Conservation (phyloP, 139 green algal species). For the Chlamydomonas schloesseri region DNA sequence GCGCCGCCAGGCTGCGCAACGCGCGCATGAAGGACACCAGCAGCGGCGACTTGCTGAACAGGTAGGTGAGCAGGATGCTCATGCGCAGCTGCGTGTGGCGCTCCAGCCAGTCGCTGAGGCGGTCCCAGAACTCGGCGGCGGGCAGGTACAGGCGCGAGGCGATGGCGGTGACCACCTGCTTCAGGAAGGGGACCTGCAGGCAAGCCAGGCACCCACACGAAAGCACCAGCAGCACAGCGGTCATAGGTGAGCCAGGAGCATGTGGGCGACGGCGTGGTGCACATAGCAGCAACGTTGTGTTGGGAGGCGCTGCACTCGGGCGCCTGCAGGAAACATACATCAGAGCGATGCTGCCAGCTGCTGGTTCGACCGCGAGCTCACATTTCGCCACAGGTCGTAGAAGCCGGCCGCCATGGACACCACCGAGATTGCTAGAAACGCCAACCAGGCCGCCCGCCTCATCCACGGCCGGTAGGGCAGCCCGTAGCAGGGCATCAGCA, state of each 20-base stretch:
- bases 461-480: constrained; percentile 85
- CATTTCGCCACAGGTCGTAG: constrained; percentile 77
- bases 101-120: constrained; percentile 89
- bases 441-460: constrained; percentile 70
- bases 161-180: constrained; percentile 51
- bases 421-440: constrained; percentile 82
- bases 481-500: constrained; percentile 78
- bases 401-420: constrained; percentile 77
- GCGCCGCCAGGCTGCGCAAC: constrained; percentile 25
- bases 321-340: too few relatives aligned
- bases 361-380: too few relatives aligned
- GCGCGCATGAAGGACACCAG: constrained; percentile 67
- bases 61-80: constrained; percentile 89
- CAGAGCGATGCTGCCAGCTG: too few relatives aligned
- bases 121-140: constrained; percentile 71
- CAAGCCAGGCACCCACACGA: too few relatives aligned
- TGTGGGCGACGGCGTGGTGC: too few relatives aligned
- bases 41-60: constrained; percentile 82
- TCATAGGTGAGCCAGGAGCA: too few relatives aligned
- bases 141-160: constrained; percentile 65
- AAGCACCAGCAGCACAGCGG: too few relatives aligned
- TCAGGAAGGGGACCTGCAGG: constrained; percentile 70
- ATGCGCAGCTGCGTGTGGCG: constrained; percentile 76
- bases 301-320: too few relatives aligned
- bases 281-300: too few relatives aligned